Evolutionary conservation across 1,284 basidiomycete species (phyloP), one percentile per base, ranked within the genome.

Genomic region (Irpex sp.): DNA sequence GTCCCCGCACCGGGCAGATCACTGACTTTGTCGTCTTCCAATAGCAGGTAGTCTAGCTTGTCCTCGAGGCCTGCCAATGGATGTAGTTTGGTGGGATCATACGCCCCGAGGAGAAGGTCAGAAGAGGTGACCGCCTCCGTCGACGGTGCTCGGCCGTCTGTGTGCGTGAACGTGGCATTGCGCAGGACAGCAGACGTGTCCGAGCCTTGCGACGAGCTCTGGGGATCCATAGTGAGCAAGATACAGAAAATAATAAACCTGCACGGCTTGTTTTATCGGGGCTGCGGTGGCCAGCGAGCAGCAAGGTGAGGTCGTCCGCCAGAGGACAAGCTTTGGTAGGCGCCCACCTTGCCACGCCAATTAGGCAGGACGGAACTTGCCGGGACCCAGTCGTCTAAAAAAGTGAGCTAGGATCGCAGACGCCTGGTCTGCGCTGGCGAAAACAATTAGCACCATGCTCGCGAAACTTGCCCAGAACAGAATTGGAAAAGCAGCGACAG

Each of bases 21-120:
- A 77, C 81, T 92, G 72, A 91, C 87, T 81, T 97, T 94, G 80
- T 96, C 93, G 79, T 98, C 93, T 70, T 98, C 94, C 66, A 98
- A 83, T 71, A 93, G 82, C 65, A 98, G 81, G 79, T 97, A 96
- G 79, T 97, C 95, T 69, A 97, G 80, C 78, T 94, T 91, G 76
- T 92, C 91, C 67, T 92, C 89, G 64, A 97, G 81, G 60, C 89
- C 89, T 56, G 95, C 94, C 73, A 97, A 81, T 64, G 95, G 95
- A 75, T 98, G 95, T 64, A 97, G 82, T 78, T 88, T 89, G 63
- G 93, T 85, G 59, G 94, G 92, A 79, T 97, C 95, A 78, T 94
- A 95, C 4, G 90, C 85, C 70, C 87, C 87, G 73, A 88, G 80
- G 69, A 97, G 88, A 68, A 96, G 81, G 79, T 94, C 93, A 62